Evolutionary conservation across 306 rosid genomes (phyloP), one percentile per base, ranked within the genome.

Genomic region (Cicer pinnatifidum): DNA sequence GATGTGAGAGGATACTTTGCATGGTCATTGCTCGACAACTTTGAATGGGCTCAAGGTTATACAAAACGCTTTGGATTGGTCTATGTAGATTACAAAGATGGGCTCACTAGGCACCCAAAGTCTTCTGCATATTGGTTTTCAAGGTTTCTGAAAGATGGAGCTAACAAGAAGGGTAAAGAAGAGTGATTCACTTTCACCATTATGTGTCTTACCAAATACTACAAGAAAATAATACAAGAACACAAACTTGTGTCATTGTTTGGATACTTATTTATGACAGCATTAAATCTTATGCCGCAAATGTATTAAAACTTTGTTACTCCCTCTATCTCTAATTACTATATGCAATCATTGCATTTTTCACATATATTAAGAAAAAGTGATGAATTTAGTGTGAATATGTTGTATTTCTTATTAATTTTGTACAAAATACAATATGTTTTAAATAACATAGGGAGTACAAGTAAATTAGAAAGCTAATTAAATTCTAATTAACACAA

Each of bases 21-120:
- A 8, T 93, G 98, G 97, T 91, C 98, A 43, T 82, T 93, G 46
- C 33, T 93, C 33, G 98, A 89, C 86, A 93, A 93, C 90, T 91
- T 93, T 48, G 97, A 93, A 82, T 93, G 98, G 98, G 94, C 92
- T 45, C 87, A 89, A 82, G 98, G 98, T 11, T 93, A 89, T 75
- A 89, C 98, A 11, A 93, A 91, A 80, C 94, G 97, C 48, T 93
- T 93, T 52, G 97, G 98, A 53, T 85, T 93, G 84, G 82, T 93
- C 4, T 89, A 84, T 69, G 90, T 93, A 5, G 96, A 93, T 85
- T 93, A 85, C 74, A 89, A 91, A 76, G 83, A 91, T 63, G 96
- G 86, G 13, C 92, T 89, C 54, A 71, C 89, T 19, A 86, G 98
- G 77, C 92, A 93, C 81, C 98, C 93, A 0, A 93, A 93, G 76